Conservation (phyloP, 768 basidiomycete species). For the Hirschioporus abietinus region DNA sequence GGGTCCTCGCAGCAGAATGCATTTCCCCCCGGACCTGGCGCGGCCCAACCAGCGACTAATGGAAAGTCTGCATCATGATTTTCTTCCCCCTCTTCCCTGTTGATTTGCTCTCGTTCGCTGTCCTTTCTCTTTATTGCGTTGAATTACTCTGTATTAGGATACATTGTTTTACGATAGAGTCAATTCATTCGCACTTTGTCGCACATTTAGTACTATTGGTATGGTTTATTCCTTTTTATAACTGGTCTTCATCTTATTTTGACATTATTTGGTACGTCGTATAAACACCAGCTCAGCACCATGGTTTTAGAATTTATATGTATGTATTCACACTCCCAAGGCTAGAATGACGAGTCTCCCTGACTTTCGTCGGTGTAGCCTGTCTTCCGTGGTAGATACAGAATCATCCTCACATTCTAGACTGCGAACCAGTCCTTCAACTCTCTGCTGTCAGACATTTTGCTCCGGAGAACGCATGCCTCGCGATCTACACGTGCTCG, state of each 20-base stretch:
- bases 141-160: slow-evolving; percentile 1
- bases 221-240: not conserved
- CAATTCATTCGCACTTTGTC: not conserved
- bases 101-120: not conserved
- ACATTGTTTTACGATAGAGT: not conserved
- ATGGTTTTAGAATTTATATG: not conserved
- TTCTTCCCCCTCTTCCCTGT: not conserved
- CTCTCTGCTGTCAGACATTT: not conserved
- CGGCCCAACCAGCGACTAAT: slow-evolving; percentile 13
- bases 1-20: slow-evolving; percentile 54
- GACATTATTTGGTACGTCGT: not conserved
- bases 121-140: not conserved
- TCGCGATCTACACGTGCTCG: not conserved
- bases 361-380: not conserved
- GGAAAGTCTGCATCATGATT: slow-evolving; percentile 2
- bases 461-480: not conserved
- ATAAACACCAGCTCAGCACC: not conserved
- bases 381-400: not conserved
- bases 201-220: not conserved
- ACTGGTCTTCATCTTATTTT: not conserved
- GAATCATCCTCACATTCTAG: not conserved
- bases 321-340: not conserved
- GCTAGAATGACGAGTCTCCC: not conserved
- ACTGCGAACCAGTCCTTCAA: not conserved
- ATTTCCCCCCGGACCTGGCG: slow-evolving; percentile 39